These are phyloP conservation scores for Adansonia digitata DNA, from an alignment of 345 rosid genomes.

Conservation along the genomic window DNA sequence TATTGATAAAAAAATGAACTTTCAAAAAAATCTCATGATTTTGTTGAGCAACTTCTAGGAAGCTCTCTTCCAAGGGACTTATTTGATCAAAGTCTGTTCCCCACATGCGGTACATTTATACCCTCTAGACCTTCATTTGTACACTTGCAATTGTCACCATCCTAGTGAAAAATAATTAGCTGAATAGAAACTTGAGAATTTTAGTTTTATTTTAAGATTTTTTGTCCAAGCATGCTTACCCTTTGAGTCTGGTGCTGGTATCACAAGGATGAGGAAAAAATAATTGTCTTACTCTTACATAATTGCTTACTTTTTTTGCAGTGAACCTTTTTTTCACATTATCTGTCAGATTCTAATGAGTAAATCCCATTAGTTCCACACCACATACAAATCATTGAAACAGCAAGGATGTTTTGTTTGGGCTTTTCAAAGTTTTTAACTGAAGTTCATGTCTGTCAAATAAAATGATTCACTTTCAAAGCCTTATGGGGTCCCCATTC, in stretches of 20 bases:
- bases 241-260: constrained; percentile 10
- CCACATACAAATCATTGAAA: constrained; percentile 15
- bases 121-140: neutral
- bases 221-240: constrained; percentile 11
- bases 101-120: constrained; percentile 5
- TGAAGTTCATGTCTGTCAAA: constrained; percentile 24
- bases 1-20: neutral
- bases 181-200: neutral
- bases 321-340: constrained; percentile 3
- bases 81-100: constrained; percentile 10
- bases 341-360: constrained; percentile 26
- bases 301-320: constrained; percentile 22
- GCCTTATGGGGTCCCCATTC: constrained; percentile 15
- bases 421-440: constrained; percentile 15
- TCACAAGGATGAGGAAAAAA: constrained; percentile 8
- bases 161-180: neutral
- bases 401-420: constrained; percentile 23
- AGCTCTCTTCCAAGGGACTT: neutral
- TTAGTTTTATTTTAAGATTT: neutral
- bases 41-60: constrained; percentile 13
- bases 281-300: constrained; percentile 6
- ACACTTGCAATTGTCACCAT: neutral
- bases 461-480: constrained; percentile 10
- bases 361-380: constrained; percentile 20
- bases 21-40: neutral